phyloP scores from a whole-genome alignment of 768 basidiomycete species.

The Mycena amicta region DNA sequence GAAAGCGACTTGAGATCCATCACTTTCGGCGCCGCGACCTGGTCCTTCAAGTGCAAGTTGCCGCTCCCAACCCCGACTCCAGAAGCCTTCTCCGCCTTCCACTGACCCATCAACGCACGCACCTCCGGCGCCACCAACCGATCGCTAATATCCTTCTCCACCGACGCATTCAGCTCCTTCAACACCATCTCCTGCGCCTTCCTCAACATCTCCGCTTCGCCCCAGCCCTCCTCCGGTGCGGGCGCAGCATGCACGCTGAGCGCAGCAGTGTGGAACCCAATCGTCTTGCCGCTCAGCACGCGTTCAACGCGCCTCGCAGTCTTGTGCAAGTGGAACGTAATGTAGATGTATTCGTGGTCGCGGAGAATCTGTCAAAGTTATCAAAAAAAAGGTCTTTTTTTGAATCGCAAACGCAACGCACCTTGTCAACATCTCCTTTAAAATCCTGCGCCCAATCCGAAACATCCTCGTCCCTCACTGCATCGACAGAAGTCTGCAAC shows the following conservation, averaged over 20 bases:
- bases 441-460: slow-evolving; percentile 68
- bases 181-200: slow-evolving; percentile 59
- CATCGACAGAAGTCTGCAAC: slow-evolving; percentile 43
- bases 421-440: slow-evolving; percentile 59
- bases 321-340: slow-evolving; percentile 70
- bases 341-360: slow-evolving; percentile 75
- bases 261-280: slow-evolving; percentile 62
- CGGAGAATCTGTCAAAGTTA: slow-evolving; percentile 74
- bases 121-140: slow-evolving; percentile 59
- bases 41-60: slow-evolving; percentile 14
- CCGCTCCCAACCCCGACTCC: slow-evolving; percentile 27
- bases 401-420: no score
- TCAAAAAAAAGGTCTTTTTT: no score
- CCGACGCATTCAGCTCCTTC: slow-evolving; percentile 52
- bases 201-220: slow-evolving; percentile 52
- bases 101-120: slow-evolving; percentile 53
- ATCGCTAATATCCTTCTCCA: slow-evolving; percentile 70
- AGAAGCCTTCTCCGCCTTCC: slow-evolving; percentile 43
- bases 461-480: slow-evolving; percentile 70
- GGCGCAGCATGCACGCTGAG: slow-evolving; percentile 53
- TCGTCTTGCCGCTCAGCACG: slow-evolving; percentile 59
- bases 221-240: slow-evolving; percentile 48
- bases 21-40: slow-evolving; percentile 24
- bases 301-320: slow-evolving; percentile 68
- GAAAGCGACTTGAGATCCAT: slow-evolving; percentile 51